These are phyloP conservation scores for Neocatenulostroma microsporum DNA, from an alignment of 2,329 filamentous ascomycete species.

Conservation along the genomic window DNA sequence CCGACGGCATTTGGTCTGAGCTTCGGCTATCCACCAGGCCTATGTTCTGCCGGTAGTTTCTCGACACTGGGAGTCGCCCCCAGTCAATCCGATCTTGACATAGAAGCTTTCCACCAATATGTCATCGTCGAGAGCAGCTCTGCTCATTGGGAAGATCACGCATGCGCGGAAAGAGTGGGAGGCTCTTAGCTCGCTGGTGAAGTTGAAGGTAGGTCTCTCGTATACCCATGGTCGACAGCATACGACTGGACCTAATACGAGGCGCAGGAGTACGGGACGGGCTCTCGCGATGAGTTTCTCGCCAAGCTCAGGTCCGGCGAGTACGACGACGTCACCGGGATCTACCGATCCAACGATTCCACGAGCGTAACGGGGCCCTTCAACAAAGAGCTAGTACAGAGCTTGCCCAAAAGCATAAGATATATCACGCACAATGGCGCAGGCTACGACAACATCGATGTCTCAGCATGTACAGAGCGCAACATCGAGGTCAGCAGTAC, in stretches of 20 bases:
- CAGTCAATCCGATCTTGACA: too few species aligned
- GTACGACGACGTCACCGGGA: constrained; percentile 48
- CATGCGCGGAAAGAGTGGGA: constrained; percentile 43
- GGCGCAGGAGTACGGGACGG: constrained; percentile 47
- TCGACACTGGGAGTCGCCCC: too few species aligned
- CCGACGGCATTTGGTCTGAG: too few species aligned
- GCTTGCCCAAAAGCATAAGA: constrained; percentile 36
- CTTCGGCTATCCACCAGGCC: too few species aligned
- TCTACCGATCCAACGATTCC: constrained; percentile 53
- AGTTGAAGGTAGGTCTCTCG: constrained; percentile 23
- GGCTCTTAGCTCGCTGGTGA: constrained; percentile 26
- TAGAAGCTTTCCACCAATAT: constrained; percentile 10
- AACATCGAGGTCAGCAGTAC: constrained; percentile 41
- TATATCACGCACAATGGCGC: constrained; percentile 41
- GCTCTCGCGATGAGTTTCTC: constrained; percentile 49
- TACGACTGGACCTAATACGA: neutral
- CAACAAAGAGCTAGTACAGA: constrained; percentile 37
- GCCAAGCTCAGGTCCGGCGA: constrained; percentile 47
- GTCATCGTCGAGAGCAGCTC: constrained; percentile 26
- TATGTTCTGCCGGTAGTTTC: too few species aligned
- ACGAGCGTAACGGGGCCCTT: constrained; percentile 42
- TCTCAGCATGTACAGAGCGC: constrained; percentile 25
- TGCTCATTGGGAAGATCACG: constrained; percentile 40
- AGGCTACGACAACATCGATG: constrained; percentile 32
- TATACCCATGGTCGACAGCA: too few species aligned